Percentiles rank a stretch among this genome's conserved stretches.
phyloP scores from a whole-genome alignment of 2,329 filamentous ascomycete genomes.

The Hypoxylon sp. region DNA sequence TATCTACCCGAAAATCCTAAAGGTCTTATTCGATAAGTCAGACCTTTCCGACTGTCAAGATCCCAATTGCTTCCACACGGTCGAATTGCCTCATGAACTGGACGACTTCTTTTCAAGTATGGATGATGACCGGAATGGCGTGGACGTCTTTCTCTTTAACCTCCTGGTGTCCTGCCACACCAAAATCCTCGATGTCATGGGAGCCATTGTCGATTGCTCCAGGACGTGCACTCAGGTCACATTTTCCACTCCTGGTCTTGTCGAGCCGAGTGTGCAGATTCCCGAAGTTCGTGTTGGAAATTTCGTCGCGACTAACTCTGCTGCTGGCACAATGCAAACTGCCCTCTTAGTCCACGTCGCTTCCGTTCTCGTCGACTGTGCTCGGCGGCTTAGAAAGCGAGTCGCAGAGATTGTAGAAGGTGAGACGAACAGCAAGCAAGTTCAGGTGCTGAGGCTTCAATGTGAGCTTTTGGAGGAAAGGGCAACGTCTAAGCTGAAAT shows the following conservation, averaged over 20 bases:
- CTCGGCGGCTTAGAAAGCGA: constrained; percentile 32
- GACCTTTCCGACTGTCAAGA: constrained; percentile 47
- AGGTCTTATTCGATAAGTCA: constrained; percentile 36
- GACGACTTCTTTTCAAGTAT: constrained; percentile 29
- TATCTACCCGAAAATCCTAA: constrained; percentile 53
- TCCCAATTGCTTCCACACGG: constrained; percentile 53
- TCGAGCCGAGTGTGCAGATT: constrained; percentile 53
- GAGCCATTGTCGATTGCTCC: constrained; percentile 50
- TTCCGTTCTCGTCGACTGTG: constrained; percentile 38
- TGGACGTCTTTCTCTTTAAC: constrained; percentile 55
- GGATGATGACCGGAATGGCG: constrained; percentile 12
- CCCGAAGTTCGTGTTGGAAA: constrained; percentile 57
- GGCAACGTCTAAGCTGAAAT: constrained; percentile 32
- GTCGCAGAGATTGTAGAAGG: constrained; percentile 7
- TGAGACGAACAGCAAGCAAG: constrained; percentile 28
- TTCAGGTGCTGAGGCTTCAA: constrained; percentile 42
- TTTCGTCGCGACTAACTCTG: constrained; percentile 45
- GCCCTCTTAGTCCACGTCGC: constrained; percentile 45
- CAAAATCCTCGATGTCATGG: constrained; percentile 55
- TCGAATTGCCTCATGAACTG: constrained; percentile 37
- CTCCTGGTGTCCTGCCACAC: constrained; percentile 56
- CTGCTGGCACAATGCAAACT: constrained; percentile 47
- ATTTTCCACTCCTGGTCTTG: constrained; percentile 44
- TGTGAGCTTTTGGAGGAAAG: constrained; percentile 47
- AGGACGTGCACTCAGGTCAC: constrained; percentile 52